Base-by-base conservation (phyloP, 140 eudicot species). In the Ambrosia hybrid region DNA sequence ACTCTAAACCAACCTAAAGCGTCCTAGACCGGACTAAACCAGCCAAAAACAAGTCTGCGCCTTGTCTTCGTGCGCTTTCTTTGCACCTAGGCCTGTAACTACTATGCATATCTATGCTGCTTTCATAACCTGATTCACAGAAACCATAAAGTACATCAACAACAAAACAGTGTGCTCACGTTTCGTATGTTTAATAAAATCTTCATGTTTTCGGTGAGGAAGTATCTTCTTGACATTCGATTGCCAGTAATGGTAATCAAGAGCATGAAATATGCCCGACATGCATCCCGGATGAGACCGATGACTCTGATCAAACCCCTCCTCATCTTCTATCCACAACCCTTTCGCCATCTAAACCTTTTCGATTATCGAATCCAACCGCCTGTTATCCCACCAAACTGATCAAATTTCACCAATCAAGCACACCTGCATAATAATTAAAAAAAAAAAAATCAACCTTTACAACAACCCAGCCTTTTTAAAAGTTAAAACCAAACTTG, bases 231-330 rank as follows among this genome's bases (percentile, higher is more conserved):
- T 88, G n/a, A 84, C 82, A 82, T 72, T 81, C 37, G 68, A 62
- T 11, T 62, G 46, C 95, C 92, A 85, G 0, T 71, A 83, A 73
- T 89, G 91, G 71, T 91, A 79, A 78, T 85, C 85, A 65, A 92
- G 78, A 34, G 74, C 78, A 69, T 84, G 90, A 57, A 92, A 74
- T 39, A 92, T 48, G 2, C 89, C 86, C 79, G 87, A 80, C 52
- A 85, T 67, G 75, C 98, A 92, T 17, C 98, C 87, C 4, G 83
- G 84, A 72, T 68, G 69, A 64, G 69, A 15, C 52, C 51, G 8
- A 36, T 3, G 80, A 48, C 13, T 74, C 30, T 74, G 72, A 12
- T 83, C 83, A 39, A 65, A 43, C 55, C 65, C 70, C 15, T 86
- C 81, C 48, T 73, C 72, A 55, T 80, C 74, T 71, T 80, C 81